Base-by-base conservation (phyloP, 164 flowering plant genomes). In the Magnolia kwangsiensis region DNA sequence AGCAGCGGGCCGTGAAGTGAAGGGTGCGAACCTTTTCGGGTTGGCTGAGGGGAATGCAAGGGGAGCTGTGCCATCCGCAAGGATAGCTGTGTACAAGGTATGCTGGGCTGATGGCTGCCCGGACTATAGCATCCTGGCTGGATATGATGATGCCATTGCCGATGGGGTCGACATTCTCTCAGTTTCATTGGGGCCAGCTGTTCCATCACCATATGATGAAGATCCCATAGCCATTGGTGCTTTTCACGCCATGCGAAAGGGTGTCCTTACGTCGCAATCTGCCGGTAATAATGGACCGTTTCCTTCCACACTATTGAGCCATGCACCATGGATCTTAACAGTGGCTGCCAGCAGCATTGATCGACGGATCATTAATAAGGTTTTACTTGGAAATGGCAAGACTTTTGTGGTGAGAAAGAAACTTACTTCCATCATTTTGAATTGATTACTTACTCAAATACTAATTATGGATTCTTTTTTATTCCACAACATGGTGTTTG, bases 61-160 rank as follows among this genome's bases (percentile, higher is more conserved):
- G 20, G 94, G 92, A 37, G 90, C 81, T 9, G 89, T 84, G 11
- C 93, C 93, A 0, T 82, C 86, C 0, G 85, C 94, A 3, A 84
- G 91, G 10, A 75, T 89, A 14, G 88, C 92, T 1, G 79, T 82
- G 14, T 90, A 90, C 79, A 89, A 87, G 63, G 77, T 80, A 5
- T 89, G 94, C 23, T 74, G 77, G 74, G 8, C 19, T 0, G 67
- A 61, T 16, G 88, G 88, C 1, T 87, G 89, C 66, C 0, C 7
- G 0, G 81, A 78, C 4, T 74, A 73, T 0, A 85, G 83, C 21
- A 80, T 89, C 23, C 81, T 90, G 10, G 85, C 88, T 0, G 93
- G 87, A 0, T 88, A 88, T 67, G 90, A 89, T 61, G 88, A 86
- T 71, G 80, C 80, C 16, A 78, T 78, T n/a, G 69, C 71, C n/a